Evolutionary conservation across 2,329 filamentous ascomycete genomes (phyloP).

Genomic region (Paecilomyces sp.): DNA sequence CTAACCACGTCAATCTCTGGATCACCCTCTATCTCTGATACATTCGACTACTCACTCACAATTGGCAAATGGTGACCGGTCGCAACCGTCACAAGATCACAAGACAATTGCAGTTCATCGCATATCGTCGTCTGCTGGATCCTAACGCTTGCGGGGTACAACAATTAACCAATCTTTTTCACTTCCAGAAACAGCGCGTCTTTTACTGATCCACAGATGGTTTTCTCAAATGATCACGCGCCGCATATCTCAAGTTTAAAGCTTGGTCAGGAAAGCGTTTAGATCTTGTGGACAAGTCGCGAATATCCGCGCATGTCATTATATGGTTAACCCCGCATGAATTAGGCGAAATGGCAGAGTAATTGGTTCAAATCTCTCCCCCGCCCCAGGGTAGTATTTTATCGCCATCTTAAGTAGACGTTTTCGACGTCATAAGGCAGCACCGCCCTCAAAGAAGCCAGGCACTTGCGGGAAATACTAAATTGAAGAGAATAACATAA

Average conservation of each 20-base stretch:
- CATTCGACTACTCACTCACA: neutral
- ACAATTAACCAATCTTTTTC: neutral
- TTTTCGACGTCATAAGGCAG: neutral
- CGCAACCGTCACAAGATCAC: neutral
- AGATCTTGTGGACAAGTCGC: neutral
- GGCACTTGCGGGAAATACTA: neutral
- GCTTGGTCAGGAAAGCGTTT: neutral
- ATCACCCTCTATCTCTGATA: neutral
- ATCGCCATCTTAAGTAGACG: neutral
- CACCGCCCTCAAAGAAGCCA: neutral
- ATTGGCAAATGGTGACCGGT: neutral
- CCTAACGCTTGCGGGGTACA: neutral
- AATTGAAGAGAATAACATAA: neutral
- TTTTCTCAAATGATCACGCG: neutral
- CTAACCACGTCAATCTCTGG: neutral
- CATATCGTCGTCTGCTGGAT: neutral
- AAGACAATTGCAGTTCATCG: neutral
- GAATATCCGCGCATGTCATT: neutral
- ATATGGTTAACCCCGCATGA: neutral
- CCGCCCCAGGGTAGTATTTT: neutral
- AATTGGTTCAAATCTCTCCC: neutral
- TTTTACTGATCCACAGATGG: neutral
- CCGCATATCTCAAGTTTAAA: neutral
- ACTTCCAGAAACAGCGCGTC: neutral
- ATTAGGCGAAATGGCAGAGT: neutral